Evolutionary conservation across 1,284 basidiomycete genomes (phyloP), one percentile per base, ranked within the genome.

Genomic region (Apiotrichum porosum): DNA sequence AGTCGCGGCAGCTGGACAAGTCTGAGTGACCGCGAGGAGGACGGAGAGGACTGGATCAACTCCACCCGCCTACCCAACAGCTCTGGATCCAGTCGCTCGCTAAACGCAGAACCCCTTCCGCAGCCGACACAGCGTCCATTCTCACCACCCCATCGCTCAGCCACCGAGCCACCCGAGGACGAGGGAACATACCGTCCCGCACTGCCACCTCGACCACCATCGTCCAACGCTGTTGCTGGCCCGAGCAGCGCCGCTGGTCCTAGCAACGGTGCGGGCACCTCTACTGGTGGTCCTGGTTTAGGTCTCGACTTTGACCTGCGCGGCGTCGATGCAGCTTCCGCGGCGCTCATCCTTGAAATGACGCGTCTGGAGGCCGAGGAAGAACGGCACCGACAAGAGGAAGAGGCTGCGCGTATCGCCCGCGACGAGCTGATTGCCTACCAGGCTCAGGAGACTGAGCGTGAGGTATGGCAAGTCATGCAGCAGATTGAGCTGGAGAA

Each of bases 381-480:
- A n/a, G 57, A 64, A 15, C 6, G 8, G 8, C 6, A 12, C 8
- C 26, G 26, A 6, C 26, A 28, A 12, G 63, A 69, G 35, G 40
- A 54, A 23, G 54, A 50, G 9, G 53, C 57, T 23, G 54, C 56
- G 36, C 31, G 33, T 4, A 33, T 48, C 1, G 8, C 17, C 18
- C 60, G 57, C 31, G 72, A 73, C 45, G 60, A 65, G 42, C 56
- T 61, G 35, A 44, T 70, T 3, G 72, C 72, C 2, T 51, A 65
- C 40, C 56, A 57, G 33, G 67, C 69, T 39, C 72, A 74, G 52
- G 65, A 68, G 40, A 60, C 56, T 28, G 72, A 74, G 48, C 61
- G 68, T 34, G 68, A 66, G 30, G 47, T 52, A 18, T 54, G 52
- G 58, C 47, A 56, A 31, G 31, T 51, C 24, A 46, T 50, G 51